Evolutionary conservation across 306 rosid genomes (phyloP).

Genomic region (Sicyos edulis): DNA sequence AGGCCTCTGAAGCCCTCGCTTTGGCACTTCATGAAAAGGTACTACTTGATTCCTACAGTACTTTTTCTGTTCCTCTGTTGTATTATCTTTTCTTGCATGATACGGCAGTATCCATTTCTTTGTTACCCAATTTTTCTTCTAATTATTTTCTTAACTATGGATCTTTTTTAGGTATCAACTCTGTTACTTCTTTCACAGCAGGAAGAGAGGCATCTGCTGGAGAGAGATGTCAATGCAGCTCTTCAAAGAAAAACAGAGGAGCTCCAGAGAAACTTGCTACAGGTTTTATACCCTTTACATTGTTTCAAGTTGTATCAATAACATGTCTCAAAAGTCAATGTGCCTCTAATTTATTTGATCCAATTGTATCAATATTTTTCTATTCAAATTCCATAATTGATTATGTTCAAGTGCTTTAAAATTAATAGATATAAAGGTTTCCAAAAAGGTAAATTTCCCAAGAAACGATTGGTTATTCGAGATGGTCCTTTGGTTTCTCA

Average conservation of each 20-base stretch:
- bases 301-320: not conserved
- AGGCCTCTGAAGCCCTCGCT: conserved; percentile 61
- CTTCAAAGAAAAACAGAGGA: conserved; percentile 76
- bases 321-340: not conserved
- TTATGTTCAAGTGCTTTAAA: not conserved
- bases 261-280: conserved; percentile 78
- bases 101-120: not conserved
- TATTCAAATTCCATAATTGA: not conserved
- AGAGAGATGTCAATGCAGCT: conserved; percentile 70
- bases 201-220: conserved; percentile 82
- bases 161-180: conserved; percentile 54
- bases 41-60: conserved; percentile 11
- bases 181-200: conserved; percentile 86
- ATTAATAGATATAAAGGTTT: too few species aligned
- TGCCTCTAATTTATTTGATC: not conserved
- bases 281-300: conserved; percentile 42
- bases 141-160: conserved; percentile 20
- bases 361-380: not conserved
- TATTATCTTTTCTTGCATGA: conserved; percentile 7
- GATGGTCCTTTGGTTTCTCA: not conserved
- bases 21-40: conserved; percentile 92
- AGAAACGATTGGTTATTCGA: not conserved
- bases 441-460: not conserved
- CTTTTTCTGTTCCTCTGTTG: conserved; percentile 9
- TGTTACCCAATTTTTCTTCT: conserved; percentile 16